Evolutionary conservation across 176 grass and related monocot genomes (phyloP), one percentile per base, ranked within the genome.

Genomic region (Thalia dealbata): DNA sequence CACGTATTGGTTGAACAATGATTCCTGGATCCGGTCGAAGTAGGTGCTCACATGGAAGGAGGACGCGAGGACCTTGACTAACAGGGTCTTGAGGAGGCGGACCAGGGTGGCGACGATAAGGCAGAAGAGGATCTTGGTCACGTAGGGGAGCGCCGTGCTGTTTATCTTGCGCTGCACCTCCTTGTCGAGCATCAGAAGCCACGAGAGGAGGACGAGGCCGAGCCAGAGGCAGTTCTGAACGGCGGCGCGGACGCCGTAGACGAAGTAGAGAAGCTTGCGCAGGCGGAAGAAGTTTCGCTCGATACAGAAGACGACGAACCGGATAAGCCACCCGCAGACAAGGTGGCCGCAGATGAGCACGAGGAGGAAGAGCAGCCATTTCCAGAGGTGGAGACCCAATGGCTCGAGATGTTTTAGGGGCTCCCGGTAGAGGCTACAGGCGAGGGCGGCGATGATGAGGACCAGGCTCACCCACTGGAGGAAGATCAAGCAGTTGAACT

Each of bases 31-130:
- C 55, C 90, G 64, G 78, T 95, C 95, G 80, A 99, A 99, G 81
- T 99, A 99, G 56, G 90, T 99, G 77, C 90, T 93, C 32, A 99
- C 95, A 85, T 99, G 95, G 87, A 95, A 99, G 56, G 85, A 88
- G 2, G 89, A 86, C 3, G 95, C 95, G 21, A 99, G 80, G 58
- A 99, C 90, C 90, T 99, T 99, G 82, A 95, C 76, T 56, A 99
- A 77, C 75, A 96, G 78, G 32, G 90, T 99, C 76, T 91, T 99
- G 19, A 95, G 48, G 50, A 99, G 95, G 22, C 95, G 83, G 44
- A 91, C 73, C 16, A 91, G 32, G 19, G 85, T 91, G 74, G 87
- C 95, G 2, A 95, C 88, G 7, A 99, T 76, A 23, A 99, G 85
- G 79, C 95, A 99, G 79, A 85, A 74, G 11, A 99, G 77, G 29